A percentile compares a stretch with the other conserved stretches of the same genome.
Evolutionary conservation across 2,329 filamentous ascomycete genomes (phyloP).

Genomic region (Trichoderma sp.): DNA sequence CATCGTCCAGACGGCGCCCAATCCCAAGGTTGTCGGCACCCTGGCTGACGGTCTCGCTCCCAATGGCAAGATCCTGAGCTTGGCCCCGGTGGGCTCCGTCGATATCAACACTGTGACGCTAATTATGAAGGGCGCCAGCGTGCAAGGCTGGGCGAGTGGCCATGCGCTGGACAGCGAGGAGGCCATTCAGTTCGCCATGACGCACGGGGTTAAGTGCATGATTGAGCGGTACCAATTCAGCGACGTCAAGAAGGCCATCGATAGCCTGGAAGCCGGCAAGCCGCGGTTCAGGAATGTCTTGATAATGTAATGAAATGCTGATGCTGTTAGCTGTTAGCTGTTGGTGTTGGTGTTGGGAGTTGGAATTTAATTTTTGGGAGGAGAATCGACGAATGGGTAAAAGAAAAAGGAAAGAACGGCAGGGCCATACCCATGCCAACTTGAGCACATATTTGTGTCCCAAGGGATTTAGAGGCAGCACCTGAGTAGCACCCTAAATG

Average conservation of each 20-base stretch:
- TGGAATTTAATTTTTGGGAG: background rate
- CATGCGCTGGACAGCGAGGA: constrained; percentile 62
- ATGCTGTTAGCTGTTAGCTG: background rate
- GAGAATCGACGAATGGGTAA: background rate
- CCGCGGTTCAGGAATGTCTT: constrained; percentile 47
- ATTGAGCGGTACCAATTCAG: constrained; percentile 62
- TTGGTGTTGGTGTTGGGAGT: background rate
- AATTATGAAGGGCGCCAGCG: constrained; percentile 51
- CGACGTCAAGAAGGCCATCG: constrained; percentile 45
- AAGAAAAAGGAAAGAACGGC: background rate
- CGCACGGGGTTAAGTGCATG: constrained; percentile 62
- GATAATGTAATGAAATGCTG: constrained; percentile 33
- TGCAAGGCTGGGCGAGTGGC: constrained; percentile 64
- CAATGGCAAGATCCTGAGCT: constrained; percentile 57
- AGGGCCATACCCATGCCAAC: background rate
- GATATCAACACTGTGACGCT: constrained; percentile 43
- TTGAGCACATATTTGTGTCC: background rate
- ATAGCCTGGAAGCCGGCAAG: constrained; percentile 40
- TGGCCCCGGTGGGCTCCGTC: constrained; percentile 50
- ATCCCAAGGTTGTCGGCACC: constrained; percentile 50
- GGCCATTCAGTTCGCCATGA: constrained; percentile 62
- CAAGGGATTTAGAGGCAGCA: background rate
- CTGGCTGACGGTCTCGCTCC: constrained; percentile 53
- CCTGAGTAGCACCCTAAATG: background rate
- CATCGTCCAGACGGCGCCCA: constrained; percentile 63